These are phyloP conservation scores for Colletotrichum magnum DNA, from an alignment of 2,329 filamentous ascomycete genomes.

Conservation along the genomic window DNA sequence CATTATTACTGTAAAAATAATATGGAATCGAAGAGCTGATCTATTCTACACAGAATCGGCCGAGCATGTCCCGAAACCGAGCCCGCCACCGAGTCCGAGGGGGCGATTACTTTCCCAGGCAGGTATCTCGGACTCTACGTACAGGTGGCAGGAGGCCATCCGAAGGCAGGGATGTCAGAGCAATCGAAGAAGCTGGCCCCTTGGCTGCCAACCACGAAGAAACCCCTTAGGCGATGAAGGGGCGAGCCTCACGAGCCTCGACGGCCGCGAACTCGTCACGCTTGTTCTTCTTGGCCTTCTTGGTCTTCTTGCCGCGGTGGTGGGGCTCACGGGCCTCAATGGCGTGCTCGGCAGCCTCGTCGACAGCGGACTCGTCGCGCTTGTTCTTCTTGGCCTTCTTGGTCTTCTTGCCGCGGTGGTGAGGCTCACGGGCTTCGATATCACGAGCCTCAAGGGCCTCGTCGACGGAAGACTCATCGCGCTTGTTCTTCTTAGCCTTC, in stretches of 20 bases:
- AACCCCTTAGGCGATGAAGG: slow-evolving; percentile 31
- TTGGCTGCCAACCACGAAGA: slow-evolving; percentile 15
- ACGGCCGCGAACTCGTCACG: not conserved
- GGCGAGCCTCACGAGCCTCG: slow-evolving; percentile 20
- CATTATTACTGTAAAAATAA: slow-evolving; percentile 35
- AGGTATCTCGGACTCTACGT: slow-evolving; percentile 21
- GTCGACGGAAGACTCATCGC: slow-evolving; percentile 7
- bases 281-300: slow-evolving; percentile 26
- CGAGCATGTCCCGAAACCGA: slow-evolving; percentile 18
- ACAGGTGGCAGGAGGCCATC: slow-evolving; percentile 12
- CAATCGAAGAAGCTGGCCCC: slow-evolving; percentile 17
- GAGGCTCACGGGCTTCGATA: slow-evolving; percentile 42
- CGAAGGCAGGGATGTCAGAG: slow-evolving; percentile 21
- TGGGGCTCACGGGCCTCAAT: slow-evolving; percentile 42
- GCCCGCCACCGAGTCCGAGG: slow-evolving; percentile 22
- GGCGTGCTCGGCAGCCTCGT: not conserved
- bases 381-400: slow-evolving; percentile 28
- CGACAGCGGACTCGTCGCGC: not conserved
- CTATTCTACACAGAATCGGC: slow-evolving; percentile 22
- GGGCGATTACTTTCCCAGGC: slow-evolving; percentile 14
- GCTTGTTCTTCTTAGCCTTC: slow-evolving; percentile 35
- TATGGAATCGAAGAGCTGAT: slow-evolving; percentile 32
- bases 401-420: slow-evolving; percentile 39
- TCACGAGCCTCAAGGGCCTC: slow-evolving; percentile 14
- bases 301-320: slow-evolving; percentile 38